These are phyloP conservation scores for Triticum turgidum DNA, from an alignment of 176 grass and related monocot genomes.

Conservation along the genomic window DNA sequence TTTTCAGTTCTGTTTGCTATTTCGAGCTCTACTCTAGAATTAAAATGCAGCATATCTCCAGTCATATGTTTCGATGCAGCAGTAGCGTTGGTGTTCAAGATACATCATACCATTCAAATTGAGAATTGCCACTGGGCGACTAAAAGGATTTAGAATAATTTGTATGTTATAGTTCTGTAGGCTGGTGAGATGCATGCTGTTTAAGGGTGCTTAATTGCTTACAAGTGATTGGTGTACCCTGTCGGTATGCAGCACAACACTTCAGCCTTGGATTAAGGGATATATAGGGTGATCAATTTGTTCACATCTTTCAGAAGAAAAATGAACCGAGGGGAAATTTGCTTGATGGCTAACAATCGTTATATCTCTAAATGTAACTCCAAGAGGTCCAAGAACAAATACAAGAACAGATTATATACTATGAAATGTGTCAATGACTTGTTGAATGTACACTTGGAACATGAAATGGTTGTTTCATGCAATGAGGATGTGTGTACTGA, in stretches of 20 bases:
- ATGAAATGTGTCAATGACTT: not conserved
- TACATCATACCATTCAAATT: not conserved
- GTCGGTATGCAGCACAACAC: not conserved
- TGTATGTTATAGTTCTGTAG: not conserved
- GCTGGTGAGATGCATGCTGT: not conserved
- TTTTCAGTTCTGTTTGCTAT: no score
- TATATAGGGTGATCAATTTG: no score
- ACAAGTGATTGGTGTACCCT: not conserved
- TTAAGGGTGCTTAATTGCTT: not conserved
- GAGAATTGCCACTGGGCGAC: not conserved
- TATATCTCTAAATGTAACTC: not conserved
- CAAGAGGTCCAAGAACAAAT: not conserved
- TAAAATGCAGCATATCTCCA: no score
- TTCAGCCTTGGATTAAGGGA: not conserved
- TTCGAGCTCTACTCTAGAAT: no score
- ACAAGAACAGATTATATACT: not conserved
- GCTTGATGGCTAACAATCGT: not conserved
- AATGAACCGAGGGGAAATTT: not conserved
- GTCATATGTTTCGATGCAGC: no score
- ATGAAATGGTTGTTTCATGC: not conserved
- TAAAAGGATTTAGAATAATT: not conserved
- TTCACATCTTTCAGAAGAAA: not conserved
- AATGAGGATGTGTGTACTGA: not conserved
- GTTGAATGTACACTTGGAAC: not conserved
- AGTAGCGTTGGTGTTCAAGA: no score